These are phyloP conservation scores for Vitis hybrid DNA, from an alignment of 177 flowering plant species.

Conservation along the genomic window DNA sequence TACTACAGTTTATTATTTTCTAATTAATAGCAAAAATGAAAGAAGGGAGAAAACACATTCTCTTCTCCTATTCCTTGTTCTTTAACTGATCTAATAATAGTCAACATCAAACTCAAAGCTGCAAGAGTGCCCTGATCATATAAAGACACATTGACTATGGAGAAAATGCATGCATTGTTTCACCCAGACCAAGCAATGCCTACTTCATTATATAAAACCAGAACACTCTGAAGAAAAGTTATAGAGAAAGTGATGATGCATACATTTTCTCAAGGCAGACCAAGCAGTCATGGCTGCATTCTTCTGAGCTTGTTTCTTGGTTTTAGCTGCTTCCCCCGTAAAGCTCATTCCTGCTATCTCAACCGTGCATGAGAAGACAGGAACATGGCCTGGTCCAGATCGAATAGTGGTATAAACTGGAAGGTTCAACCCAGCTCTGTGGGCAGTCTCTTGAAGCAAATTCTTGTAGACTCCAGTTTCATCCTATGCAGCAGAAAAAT, in stretches of 20 bases:
- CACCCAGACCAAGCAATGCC: too few species aligned
- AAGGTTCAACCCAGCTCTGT: constrained; percentile 50
- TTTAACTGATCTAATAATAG: too few species aligned
- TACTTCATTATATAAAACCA: background rate
- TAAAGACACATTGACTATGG: too few species aligned
- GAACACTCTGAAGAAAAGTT: background rate
- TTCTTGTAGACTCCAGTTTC: constrained; percentile 68
- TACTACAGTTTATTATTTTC: too few species aligned
- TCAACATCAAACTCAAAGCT: too few species aligned
- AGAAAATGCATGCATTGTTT: too few species aligned
- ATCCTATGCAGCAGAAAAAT: constrained; percentile 31
- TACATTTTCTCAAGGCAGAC: constrained; percentile 43
- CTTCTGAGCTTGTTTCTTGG: constrained; percentile 64
- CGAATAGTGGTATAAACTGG: constrained; percentile 49
- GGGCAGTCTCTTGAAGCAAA: constrained; percentile 56
- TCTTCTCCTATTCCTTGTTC: too few species aligned
- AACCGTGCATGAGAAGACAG: constrained; percentile 48
- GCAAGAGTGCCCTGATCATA: too few species aligned
- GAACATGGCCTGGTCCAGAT: constrained; percentile 48
- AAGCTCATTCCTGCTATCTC: constrained; percentile 53
- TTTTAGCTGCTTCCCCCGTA: constrained; percentile 46
- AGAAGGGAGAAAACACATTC: too few species aligned
- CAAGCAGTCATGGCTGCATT: constrained; percentile 65
- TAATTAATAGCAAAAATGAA: too few species aligned
- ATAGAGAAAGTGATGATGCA: constrained; percentile 3